phyloP scores from a whole-genome alignment of 2,329 filamentous ascomycete species.

The Xylariaceae sp. region DNA sequence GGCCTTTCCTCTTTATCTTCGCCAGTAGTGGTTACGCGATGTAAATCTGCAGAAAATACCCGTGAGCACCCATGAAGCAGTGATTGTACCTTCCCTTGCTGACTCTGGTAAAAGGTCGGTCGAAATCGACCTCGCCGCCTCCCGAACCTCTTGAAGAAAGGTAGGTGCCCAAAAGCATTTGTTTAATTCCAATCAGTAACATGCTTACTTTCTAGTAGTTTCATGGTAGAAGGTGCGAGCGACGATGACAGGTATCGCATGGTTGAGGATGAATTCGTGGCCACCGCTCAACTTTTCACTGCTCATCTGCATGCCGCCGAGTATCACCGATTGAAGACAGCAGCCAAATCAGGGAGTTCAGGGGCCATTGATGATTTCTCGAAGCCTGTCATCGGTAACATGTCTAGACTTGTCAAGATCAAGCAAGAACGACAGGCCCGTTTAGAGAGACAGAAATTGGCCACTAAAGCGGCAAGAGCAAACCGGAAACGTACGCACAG shows the following conservation, averaged over 20 bases:
- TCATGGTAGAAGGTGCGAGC: slow-evolving; percentile 61
- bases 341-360: slow-evolving; percentile 51
- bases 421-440: slow-evolving; percentile 32
- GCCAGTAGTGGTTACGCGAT: not conserved
- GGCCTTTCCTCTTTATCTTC: slow-evolving; percentile 5
- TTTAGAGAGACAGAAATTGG: slow-evolving; percentile 31
- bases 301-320: slow-evolving; percentile 73
- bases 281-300: slow-evolving; percentile 65
- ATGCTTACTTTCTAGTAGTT: slow-evolving; percentile 34
- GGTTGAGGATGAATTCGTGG: slow-evolving; percentile 77
- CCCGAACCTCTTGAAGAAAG: slow-evolving; percentile 43
- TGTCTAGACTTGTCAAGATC: slow-evolving; percentile 31
- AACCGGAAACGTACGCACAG: slow-evolving; percentile 17
- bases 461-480: slow-evolving; percentile 14
- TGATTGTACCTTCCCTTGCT: slow-evolving; percentile 6
- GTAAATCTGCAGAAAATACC: not conserved
- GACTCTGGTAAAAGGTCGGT: slow-evolving; percentile 22
- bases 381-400: slow-evolving; percentile 43
- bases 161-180: slow-evolving; percentile 33
- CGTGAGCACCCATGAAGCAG: slow-evolving; percentile 6
- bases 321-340: slow-evolving; percentile 63
- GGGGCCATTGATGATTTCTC: slow-evolving; percentile 47
- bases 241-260: slow-evolving; percentile 74
- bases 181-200: not conserved
- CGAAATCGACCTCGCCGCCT: slow-evolving; percentile 48